Base-by-base conservation (phyloP, 1,139 yeast genomes). In the Kazachstania sp. region DNA sequence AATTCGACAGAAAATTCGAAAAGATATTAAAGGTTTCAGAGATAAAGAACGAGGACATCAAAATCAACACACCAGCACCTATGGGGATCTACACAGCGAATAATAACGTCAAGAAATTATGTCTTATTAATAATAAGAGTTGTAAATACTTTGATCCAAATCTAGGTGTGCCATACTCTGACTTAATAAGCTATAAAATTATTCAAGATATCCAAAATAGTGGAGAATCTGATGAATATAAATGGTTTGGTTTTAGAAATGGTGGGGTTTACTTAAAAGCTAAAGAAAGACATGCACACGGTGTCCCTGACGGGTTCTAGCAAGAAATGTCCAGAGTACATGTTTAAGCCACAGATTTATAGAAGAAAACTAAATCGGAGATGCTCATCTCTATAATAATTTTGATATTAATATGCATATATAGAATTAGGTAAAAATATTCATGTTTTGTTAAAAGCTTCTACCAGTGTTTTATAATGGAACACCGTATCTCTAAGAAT, bases 61-160 rank as follows among this genome's bases (percentile, higher is more conserved):
- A 69, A 19, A 71, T 82, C 49, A 72, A 71, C 44, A 81, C 90
- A 3, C 78, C 79, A 58, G 86, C 86, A 6, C 92, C 86, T 11
- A 72, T 79, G n/a, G 94, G 86, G 37, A 78, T 83, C 36, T 78
- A 81, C 55, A 69, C 83, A 49, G 46, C 38, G 4, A 83, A 86
- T n/a, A 81, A 79, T 62, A 87, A 86, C 29, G 71, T 72, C 50
- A 64, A 68, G 45, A 82, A 80, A 66, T 71, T 73, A 49, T 90
- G 97, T 68, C 74, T 86, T 40, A 78, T 87, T 41, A 80, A 88
- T 2, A 95, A 95, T 13, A 75, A 77, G 41, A 83, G 82, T 47
- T 95, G 94, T 35, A 77, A 80, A 60, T 90, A 86, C 65, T 83
- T 86, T 55, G 97, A 90, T 68, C 97, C 97, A 0, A 75, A 79